phyloP scores from a whole-genome alignment of 805 yeast species.

The Blastobotrys attinorum region DNA sequence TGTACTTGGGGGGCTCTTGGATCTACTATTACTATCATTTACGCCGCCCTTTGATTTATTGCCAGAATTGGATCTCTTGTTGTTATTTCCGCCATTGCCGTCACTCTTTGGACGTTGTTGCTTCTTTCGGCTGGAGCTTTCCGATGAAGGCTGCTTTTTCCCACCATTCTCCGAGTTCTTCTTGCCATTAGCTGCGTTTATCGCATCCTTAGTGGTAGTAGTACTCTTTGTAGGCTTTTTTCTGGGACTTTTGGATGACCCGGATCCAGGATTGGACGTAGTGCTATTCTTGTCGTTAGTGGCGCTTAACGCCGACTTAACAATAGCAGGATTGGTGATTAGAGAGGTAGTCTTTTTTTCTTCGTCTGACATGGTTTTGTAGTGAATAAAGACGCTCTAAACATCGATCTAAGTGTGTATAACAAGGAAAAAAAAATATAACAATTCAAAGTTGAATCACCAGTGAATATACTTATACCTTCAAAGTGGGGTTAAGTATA shows the following conservation, averaged over 20 bases:
- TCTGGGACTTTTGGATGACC: neutral
- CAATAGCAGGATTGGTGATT: slow-evolving; percentile 20
- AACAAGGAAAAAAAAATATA: too few relatives aligned
- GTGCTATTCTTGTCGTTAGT: neutral
- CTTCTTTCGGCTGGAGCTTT: neutral
- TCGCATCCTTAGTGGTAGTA: neutral
- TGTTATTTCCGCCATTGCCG: neutral
- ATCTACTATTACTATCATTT: neutral
- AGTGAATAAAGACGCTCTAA: neutral
- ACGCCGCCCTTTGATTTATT: neutral
- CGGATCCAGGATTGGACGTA: too few relatives aligned
- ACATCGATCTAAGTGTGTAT: neutral
- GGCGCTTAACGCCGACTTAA: slow-evolving; percentile 17
- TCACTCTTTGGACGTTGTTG: neutral
- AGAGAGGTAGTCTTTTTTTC: slow-evolving; percentile 4
- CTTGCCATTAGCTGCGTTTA: slow-evolving; percentile 3
- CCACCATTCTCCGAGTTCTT: neutral
- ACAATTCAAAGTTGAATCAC: too few relatives aligned
- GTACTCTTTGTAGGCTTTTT: neutral
- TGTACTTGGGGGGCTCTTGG: neutral
- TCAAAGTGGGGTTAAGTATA: too few relatives aligned
- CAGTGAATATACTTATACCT: too few relatives aligned
- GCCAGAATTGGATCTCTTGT: neutral
- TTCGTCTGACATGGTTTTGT: neutral
- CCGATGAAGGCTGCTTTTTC: too few relatives aligned